Conservation (phyloP, 2,329 filamentous ascomycete species). For the Neofusicoccum umdonicola region DNA sequence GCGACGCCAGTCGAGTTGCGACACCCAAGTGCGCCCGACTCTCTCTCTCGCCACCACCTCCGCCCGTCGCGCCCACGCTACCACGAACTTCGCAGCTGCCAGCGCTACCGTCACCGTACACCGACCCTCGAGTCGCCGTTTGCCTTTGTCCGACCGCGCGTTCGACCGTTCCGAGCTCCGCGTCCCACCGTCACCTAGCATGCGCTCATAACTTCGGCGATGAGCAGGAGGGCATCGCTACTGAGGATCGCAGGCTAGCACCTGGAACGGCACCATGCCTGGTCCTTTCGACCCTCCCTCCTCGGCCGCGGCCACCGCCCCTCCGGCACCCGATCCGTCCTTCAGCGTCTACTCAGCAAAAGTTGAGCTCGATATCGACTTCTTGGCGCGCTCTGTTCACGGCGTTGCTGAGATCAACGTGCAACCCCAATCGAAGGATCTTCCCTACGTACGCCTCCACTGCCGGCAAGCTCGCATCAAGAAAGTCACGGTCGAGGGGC, state of each 20-base stretch:
- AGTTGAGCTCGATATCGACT: conserved; percentile 86
- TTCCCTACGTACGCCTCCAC: conserved; percentile 58
- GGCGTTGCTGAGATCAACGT: conserved; percentile 82
- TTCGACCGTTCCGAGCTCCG: conserved; percentile 10
- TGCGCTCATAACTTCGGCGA: conserved; percentile 17
- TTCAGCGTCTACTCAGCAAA: conserved; percentile 76
- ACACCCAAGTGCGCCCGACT: background rate
- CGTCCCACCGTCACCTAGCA: conserved; percentile 11
- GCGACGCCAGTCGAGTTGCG: conserved; percentile 1
- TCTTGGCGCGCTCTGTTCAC: conserved; percentile 68
- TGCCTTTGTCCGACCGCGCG: conserved; percentile 6
- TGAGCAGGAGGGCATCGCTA: conserved; percentile 11
- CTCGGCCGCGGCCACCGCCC: conserved; percentile 23
- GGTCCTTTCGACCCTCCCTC: conserved; percentile 29
- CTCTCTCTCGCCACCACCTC: background rate
- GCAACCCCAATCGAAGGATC: conserved; percentile 58
- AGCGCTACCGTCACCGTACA: background rate
- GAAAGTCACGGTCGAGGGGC: conserved; percentile 47
- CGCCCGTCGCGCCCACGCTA: background rate
- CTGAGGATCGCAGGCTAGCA: conserved; percentile 15
- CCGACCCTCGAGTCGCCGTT: background rate
- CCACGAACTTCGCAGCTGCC: background rate
- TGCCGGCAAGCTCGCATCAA: conserved; percentile 61
- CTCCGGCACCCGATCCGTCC: conserved; percentile 17
- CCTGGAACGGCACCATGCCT: conserved; percentile 19